Conservation (phyloP, 106 monocot genomes). For the Cymbidium sinense region DNA sequence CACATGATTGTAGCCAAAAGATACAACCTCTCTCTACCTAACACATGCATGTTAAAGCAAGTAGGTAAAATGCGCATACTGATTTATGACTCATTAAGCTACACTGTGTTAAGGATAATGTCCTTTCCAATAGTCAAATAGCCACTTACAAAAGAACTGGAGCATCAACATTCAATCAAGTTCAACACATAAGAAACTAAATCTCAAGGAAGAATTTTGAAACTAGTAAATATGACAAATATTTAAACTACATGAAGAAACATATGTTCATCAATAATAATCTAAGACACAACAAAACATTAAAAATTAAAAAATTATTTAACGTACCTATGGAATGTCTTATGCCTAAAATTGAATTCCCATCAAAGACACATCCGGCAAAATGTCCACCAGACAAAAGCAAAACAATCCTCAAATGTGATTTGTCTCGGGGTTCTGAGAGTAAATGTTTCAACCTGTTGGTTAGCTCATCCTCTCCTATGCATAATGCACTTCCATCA, state of each 20-base stretch:
- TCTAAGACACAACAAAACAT: slow-evolving; percentile 2
- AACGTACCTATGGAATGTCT: slow-evolving; percentile 94
- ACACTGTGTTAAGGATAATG: not conserved
- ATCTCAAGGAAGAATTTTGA: not conserved
- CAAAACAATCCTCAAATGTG: slow-evolving; percentile 56
- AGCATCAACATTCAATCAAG: not conserved
- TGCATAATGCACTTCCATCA: slow-evolving; percentile 8
- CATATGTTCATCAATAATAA: not conserved
- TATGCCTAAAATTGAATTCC: slow-evolving; percentile 70
- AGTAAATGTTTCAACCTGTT: slow-evolving; percentile 50
- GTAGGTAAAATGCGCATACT: not conserved
- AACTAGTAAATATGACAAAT: not conserved
- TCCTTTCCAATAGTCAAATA: not conserved
- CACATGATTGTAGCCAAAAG: not conserved
- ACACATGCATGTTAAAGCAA: not conserved
- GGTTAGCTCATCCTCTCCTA: slow-evolving; percentile 38
- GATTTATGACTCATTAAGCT: not conserved
- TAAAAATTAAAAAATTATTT: not conserved
- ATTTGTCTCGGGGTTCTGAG: slow-evolving; percentile 75
- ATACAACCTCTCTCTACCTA: not conserved
- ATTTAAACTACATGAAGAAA: not conserved
- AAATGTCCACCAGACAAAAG: slow-evolving; percentile 86
- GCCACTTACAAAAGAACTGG: not conserved
- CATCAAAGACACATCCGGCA: slow-evolving; percentile 94
- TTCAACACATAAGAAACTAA: not conserved